These are phyloP conservation scores for Lachnum nothofagi DNA, from an alignment of 2,329 filamentous ascomycete genomes.

Conservation along the genomic window DNA sequence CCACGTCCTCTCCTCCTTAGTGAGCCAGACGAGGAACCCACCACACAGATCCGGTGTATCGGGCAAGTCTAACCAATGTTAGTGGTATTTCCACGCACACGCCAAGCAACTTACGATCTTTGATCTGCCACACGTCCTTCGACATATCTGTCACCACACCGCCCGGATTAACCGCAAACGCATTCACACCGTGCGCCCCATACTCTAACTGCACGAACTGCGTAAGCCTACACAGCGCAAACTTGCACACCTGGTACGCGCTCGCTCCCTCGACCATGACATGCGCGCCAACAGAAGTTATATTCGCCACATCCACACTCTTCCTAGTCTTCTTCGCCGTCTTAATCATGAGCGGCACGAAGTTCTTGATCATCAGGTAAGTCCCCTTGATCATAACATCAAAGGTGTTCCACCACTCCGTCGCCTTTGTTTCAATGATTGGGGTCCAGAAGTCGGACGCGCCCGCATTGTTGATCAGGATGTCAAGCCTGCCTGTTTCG, in stretches of 20 bases:
- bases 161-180: constrained; percentile 41
- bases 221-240: constrained; percentile 39
- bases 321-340: constrained; percentile 32
- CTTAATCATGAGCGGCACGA: constrained; percentile 43
- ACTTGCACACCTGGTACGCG: constrained; percentile 43
- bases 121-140: constrained; percentile 29
- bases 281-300: constrained; percentile 38
- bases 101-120: constrained; percentile 2
- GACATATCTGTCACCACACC: constrained; percentile 42
- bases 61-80: not conserved
- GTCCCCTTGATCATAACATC: constrained; percentile 47
- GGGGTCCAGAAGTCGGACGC: constrained; percentile 34
- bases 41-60: constrained; percentile 12
- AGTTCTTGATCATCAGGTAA: constrained; percentile 41
- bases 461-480: constrained; percentile 41
- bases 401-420: constrained; percentile 42
- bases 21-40: constrained; percentile 12
- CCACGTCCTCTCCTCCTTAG: constrained; percentile 8
- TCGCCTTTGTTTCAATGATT: constrained; percentile 35
- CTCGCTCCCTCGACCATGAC: constrained; percentile 32
- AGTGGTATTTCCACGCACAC: not conserved
- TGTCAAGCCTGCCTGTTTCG: constrained; percentile 32
- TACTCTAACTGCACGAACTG: constrained; percentile 44
- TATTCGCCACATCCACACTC: constrained; percentile 33
- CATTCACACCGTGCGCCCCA: constrained; percentile 36